Conservation (phyloP, 306 rosid species). For the Notholithocarpus densiflorus region DNA sequence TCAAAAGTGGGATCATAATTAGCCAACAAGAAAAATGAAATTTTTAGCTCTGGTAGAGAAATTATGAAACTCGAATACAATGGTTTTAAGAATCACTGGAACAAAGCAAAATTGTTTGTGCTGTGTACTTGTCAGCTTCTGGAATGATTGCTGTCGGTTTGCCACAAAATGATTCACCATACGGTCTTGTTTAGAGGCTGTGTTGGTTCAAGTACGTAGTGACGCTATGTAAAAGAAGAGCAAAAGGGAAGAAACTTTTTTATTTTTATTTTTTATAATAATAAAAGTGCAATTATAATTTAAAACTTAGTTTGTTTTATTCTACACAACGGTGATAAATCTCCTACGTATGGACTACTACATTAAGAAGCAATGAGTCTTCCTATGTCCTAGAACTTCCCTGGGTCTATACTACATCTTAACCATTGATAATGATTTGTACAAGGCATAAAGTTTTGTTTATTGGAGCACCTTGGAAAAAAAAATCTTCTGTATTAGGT, state of each 20-base stretch:
- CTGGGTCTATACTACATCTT: background rate
- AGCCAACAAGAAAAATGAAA: background rate
- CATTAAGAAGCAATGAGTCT: background rate
- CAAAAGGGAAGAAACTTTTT: no score
- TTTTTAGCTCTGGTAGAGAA: background rate
- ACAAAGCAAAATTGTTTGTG: background rate
- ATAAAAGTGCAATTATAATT: background rate
- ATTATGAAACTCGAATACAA: background rate
- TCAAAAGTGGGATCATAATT: background rate
- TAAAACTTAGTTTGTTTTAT: background rate
- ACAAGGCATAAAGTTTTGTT: background rate
- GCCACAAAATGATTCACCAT: background rate
- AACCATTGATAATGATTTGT: background rate
- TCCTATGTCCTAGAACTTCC: background rate
- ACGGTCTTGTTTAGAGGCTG: background rate
- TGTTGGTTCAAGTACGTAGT: background rate
- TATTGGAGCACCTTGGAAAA: background rate
- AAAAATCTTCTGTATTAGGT: background rate
- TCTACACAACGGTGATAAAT: background rate
- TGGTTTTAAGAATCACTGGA: background rate
- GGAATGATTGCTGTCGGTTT: background rate
- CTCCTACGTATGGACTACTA: background rate
- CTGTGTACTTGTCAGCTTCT: background rate
- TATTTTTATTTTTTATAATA: no score
- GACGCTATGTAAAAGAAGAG: background rate